phyloP scores from a whole-genome alignment of 495 filamentous ascomycete genomes.

The Aspergillus ostianus region DNA sequence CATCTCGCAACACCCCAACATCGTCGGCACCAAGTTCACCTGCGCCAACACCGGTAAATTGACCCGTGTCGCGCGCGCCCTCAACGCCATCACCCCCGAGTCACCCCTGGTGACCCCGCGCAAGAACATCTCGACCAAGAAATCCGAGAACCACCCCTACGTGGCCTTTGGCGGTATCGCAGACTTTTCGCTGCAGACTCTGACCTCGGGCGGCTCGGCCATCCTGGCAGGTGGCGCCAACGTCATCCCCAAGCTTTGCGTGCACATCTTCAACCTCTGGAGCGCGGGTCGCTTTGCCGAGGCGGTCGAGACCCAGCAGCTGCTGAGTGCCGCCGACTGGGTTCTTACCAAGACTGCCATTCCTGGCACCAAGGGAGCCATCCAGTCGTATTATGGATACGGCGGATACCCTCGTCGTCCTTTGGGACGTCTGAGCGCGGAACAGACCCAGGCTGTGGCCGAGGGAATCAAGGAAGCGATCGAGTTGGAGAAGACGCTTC shows the following conservation, averaged over 20 bases:
- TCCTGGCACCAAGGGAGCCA: slow-evolving; percentile 80
- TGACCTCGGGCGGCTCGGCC: slow-evolving; percentile 74
- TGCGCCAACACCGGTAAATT: slow-evolving; percentile 89
- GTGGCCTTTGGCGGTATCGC: slow-evolving; percentile 89
- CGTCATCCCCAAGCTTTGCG: slow-evolving; percentile 78
- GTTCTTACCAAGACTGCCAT: slow-evolving; percentile 82
- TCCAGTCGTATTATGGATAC: slow-evolving; percentile 82
- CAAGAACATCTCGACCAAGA: slow-evolving; percentile 31
- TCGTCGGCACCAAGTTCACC: slow-evolving; percentile 87
- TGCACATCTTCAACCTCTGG: slow-evolving; percentile 79
- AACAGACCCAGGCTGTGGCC: slow-evolving; percentile 54
- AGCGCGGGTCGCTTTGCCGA: slow-evolving; percentile 68
- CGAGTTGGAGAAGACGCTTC: slow-evolving; percentile 57
- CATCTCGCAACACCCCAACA: slow-evolving; percentile 78
- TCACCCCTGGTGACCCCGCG: slow-evolving; percentile 38
- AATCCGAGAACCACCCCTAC: slow-evolving; percentile 55
- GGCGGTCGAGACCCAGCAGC: slow-evolving; percentile 69
- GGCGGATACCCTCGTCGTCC: slow-evolving; percentile 76
- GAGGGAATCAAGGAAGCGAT: slow-evolving; percentile 68
- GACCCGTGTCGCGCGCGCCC: slow-evolving; percentile 75
- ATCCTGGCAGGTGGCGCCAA: slow-evolving; percentile 88
- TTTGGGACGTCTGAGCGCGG: slow-evolving; percentile 59
- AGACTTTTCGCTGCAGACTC: slow-evolving; percentile 82
- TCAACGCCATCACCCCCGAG: slow-evolving; percentile 65
- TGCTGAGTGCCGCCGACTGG: slow-evolving; percentile 77